phyloP scores from a whole-genome alignment of 148 eudicot genomes.

The Rheum nobile region DNA sequence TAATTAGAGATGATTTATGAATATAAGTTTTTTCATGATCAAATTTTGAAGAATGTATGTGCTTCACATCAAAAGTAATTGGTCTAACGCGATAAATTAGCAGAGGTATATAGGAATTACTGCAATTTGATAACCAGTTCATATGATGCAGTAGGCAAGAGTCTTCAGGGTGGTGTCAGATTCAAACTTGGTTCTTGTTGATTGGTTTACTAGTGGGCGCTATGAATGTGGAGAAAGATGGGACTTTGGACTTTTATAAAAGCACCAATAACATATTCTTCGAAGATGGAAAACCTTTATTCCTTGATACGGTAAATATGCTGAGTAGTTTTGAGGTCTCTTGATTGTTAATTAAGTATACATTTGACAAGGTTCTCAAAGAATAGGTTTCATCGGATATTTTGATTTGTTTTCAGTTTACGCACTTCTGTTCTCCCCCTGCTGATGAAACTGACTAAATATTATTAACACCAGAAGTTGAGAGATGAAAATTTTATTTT shows the following conservation, averaged over 20 bases:
- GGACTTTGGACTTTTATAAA: conserved; percentile 70
- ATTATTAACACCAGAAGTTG: background rate
- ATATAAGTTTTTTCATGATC: background rate
- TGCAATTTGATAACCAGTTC: conserved; percentile 11
- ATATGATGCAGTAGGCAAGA: conserved; percentile 72
- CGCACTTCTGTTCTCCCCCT: background rate
- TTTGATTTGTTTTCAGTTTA: background rate
- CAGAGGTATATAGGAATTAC: background rate
- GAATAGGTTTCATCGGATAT: no score
- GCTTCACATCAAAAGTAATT: background rate
- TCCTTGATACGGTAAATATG: conserved; percentile 75
- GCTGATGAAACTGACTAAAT: background rate
- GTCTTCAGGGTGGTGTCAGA: conserved; percentile 47
- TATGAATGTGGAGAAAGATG: conserved; percentile 95
- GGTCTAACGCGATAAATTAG: background rate
- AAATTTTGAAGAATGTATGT: background rate
- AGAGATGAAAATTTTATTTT: background rate
- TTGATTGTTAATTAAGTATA: background rate
- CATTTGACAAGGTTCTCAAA: background rate
- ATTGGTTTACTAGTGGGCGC: conserved; percentile 98
- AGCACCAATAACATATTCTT: conserved; percentile 71
- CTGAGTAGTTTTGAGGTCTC: background rate
- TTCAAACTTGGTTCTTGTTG: conserved; percentile 82
- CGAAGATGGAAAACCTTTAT: conserved; percentile 62
- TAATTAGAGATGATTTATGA: conserved; percentile 7